These are phyloP conservation scores for Eimeria maxima DNA, from an alignment of 169 alveolate genomes.

Conservation along the genomic window DNA sequence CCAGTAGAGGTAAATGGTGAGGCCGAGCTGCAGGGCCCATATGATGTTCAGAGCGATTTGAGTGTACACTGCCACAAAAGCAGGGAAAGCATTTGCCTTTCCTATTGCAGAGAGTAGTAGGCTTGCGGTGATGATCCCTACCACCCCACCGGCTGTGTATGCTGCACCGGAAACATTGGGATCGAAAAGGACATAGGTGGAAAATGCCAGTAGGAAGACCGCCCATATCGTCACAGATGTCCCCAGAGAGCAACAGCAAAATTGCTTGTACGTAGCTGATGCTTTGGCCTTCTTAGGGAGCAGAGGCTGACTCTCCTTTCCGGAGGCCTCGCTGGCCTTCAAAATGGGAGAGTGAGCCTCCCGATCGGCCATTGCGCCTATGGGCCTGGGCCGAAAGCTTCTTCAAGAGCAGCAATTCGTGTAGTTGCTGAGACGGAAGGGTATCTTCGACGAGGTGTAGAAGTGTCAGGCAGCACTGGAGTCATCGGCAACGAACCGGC, in stretches of 20 bases:
- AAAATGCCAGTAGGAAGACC: constrained; percentile 76
- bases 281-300: not conserved
- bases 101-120: constrained; percentile 79
- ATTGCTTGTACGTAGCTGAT: constrained; percentile 73
- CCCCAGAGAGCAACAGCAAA: constrained; percentile 79
- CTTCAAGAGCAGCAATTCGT: not conserved
- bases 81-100: constrained; percentile 75
- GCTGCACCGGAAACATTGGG: constrained; percentile 79
- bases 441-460: not conserved
- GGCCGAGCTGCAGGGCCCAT: constrained; percentile 73
- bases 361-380: constrained; percentile 40
- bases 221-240: constrained; percentile 82
- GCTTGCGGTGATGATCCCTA: constrained; percentile 74
- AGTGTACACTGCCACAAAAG: constrained; percentile 77
- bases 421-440: not conserved
- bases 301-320: constrained; percentile 52
- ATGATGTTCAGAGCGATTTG: constrained; percentile 67
- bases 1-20: constrained; percentile 70
- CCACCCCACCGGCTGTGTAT: constrained; percentile 81
- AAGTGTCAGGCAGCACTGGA: not conserved
- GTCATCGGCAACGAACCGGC: constrained; percentile 11
- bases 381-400: not conserved
- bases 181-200: constrained; percentile 64
- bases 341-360: constrained; percentile 11
- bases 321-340: constrained; percentile 6